Percentiles rank a stretch among this genome's conserved stretches.
phyloP scores from a whole-genome alignment of 371 early-diverging fungal genomes.

The Mucor racemosus region DNA sequence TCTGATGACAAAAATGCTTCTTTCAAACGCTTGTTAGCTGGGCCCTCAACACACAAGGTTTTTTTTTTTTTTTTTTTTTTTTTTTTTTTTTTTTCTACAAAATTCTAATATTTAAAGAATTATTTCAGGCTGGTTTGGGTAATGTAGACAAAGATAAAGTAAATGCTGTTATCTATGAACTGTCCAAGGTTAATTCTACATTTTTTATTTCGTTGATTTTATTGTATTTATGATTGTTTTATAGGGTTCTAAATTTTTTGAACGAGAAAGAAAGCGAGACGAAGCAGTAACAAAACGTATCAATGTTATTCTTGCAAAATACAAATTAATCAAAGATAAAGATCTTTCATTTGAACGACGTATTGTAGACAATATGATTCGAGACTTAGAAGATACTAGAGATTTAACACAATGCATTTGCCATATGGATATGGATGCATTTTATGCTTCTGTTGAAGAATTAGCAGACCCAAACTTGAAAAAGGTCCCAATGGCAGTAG shows the following conservation, averaged over 20 bases:
- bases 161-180: slow-evolving; percentile 62
- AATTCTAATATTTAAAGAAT: not conserved
- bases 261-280: slow-evolving; percentile 58
- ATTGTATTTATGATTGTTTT: not conserved
- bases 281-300: slow-evolving; percentile 51
- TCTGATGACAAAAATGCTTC: slow-evolving; percentile 20
- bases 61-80: not conserved
- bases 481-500: slow-evolving; percentile 74
- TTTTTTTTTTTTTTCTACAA: not conserved
- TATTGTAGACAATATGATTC: slow-evolving; percentile 49
- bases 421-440: slow-evolving; percentile 77
- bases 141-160: slow-evolving; percentile 51
- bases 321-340: slow-evolving; percentile 39
- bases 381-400: slow-evolving; percentile 45
- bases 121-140: slow-evolving; percentile 52
- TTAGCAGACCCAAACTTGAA: slow-evolving; percentile 62
- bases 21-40: slow-evolving; percentile 40
- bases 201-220: not conserved
- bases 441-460: slow-evolving; percentile 78
- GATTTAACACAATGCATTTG: slow-evolving; percentile 59
- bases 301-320: slow-evolving; percentile 46
- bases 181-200: slow-evolving; percentile 53
- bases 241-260: slow-evolving; percentile 67
- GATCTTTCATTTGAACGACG: slow-evolving; percentile 46
- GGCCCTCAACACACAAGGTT: slow-evolving; percentile 47